These are phyloP conservation scores for Astrephomene gubernaculifera DNA, from an alignment of 139 green algal genomes.

Conservation along the genomic window DNA sequence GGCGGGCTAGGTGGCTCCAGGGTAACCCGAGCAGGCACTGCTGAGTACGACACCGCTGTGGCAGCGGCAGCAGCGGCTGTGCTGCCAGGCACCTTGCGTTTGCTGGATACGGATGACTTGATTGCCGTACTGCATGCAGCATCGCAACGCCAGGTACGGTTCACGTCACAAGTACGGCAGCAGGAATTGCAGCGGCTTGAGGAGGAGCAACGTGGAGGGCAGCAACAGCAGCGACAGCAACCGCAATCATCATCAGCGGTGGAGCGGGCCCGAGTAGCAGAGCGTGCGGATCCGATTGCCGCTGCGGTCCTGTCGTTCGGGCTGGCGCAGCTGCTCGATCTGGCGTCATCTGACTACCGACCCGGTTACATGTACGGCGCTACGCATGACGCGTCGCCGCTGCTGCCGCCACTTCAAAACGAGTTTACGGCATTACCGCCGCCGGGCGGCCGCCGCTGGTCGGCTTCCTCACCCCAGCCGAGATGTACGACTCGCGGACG, in stretches of 20 bases:
- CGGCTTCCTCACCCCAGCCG: no score
- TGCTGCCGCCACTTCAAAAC: no score
- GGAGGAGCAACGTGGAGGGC: neutral
- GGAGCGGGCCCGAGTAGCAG: neutral
- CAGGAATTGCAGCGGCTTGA: neutral
- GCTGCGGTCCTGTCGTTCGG: neutral
- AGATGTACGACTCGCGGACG: no score
- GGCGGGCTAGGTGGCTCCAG: no score
- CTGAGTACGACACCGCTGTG: no score
- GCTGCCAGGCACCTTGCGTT: neutral
- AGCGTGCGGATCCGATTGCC: neutral
- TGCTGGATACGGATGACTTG: neutral
- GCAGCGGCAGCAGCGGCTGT: neutral
- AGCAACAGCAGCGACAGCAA: neutral
- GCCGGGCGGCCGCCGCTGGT: no score
- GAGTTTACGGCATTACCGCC: no score
- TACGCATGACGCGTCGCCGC: no score
- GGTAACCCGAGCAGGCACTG: no score
- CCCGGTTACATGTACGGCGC: conserved; percentile 9
- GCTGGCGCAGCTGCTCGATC: neutral
- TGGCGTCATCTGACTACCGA: neutral
- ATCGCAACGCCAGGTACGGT: neutral
- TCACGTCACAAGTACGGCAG: no score
- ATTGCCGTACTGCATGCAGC: neutral
- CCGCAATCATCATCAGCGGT: neutral